Conservation (phyloP, 805 yeast species). For the Metschnikowia kofuensis region DNA sequence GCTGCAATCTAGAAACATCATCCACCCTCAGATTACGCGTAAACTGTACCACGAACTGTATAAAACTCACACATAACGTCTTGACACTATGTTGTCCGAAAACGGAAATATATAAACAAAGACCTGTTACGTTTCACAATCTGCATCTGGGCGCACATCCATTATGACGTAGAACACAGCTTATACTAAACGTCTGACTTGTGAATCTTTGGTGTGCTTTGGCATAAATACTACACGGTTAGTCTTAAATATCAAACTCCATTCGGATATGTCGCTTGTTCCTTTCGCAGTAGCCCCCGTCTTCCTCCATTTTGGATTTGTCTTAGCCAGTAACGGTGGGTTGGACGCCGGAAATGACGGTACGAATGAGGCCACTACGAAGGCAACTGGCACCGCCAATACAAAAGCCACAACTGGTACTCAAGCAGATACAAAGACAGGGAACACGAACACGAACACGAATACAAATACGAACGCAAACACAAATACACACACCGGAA, state of each 20-base stretch:
- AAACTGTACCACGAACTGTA: too few relatives aligned
- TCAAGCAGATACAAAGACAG: background rate
- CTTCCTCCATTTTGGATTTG: constrained; percentile 12
- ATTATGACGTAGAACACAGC: too few relatives aligned
- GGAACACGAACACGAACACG: constrained; percentile 1
- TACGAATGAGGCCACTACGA: background rate
- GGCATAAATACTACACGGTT: too few relatives aligned
- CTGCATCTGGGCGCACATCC: background rate
- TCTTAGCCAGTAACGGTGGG: constrained; percentile 17
- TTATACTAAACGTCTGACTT: too few relatives aligned
- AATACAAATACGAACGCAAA: constrained; percentile 5
- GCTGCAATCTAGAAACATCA: too few relatives aligned
- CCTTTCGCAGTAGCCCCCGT: constrained; percentile 9
- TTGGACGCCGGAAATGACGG: constrained; percentile 8
- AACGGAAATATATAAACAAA: constrained; percentile 4
- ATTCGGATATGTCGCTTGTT: constrained; percentile 11
- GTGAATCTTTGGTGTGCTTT: too few relatives aligned
- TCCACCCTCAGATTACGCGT: too few relatives aligned
- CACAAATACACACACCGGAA: constrained; percentile 8
- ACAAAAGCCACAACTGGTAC: background rate
- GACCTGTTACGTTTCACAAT: background rate
- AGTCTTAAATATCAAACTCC: background rate
- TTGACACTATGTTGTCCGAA: background rate
- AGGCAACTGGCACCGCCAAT: background rate
- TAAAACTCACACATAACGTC: background rate